phyloP scores from a whole-genome alignment of 176 grass and related monocot genomes.

The Oryza meridionalis region DNA sequence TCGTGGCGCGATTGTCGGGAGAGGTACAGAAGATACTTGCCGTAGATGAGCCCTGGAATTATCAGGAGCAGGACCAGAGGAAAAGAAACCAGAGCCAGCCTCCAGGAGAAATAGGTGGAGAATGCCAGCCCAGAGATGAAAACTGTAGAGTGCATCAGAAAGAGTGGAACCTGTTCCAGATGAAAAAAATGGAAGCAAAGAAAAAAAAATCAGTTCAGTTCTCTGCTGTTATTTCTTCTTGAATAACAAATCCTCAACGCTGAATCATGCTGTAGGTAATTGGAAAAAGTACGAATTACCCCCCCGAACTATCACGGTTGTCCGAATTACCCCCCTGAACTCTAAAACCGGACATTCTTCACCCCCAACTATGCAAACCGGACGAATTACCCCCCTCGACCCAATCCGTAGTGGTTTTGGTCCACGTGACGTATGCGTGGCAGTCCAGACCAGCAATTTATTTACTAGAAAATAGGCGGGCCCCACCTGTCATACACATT shows the following conservation, averaged over 20 bases:
- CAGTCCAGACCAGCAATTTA: no score
- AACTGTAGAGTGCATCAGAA: conserved; percentile 88
- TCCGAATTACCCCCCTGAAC: no score
- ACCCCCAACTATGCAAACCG: no score
- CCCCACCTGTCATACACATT: no score
- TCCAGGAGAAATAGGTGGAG: conserved; percentile 93
- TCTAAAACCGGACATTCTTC: no score
- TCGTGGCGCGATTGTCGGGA: conserved; percentile 56
- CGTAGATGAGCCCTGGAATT: conserved; percentile 92
- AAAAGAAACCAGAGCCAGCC: conserved; percentile 87
- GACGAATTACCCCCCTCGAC: no score
- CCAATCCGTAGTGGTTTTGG: no score
- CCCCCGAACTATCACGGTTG: no score
- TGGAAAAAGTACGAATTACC: no score
- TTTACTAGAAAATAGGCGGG: no score
- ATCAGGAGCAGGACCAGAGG: conserved; percentile 84
- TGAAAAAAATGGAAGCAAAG: background rate
- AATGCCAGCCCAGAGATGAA: conserved; percentile 88
- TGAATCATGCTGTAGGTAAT: background rate
- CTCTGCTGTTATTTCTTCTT: background rate
- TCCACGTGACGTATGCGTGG: no score
- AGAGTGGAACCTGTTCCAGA: conserved; percentile 79
- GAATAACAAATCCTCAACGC: background rate
- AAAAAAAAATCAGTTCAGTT: conserved; percentile 2
- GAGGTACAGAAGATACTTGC: conserved; percentile 91